Base-by-base conservation (phyloP, 2,329 filamentous ascomycete species). In the Dactylellina sp. region DNA sequence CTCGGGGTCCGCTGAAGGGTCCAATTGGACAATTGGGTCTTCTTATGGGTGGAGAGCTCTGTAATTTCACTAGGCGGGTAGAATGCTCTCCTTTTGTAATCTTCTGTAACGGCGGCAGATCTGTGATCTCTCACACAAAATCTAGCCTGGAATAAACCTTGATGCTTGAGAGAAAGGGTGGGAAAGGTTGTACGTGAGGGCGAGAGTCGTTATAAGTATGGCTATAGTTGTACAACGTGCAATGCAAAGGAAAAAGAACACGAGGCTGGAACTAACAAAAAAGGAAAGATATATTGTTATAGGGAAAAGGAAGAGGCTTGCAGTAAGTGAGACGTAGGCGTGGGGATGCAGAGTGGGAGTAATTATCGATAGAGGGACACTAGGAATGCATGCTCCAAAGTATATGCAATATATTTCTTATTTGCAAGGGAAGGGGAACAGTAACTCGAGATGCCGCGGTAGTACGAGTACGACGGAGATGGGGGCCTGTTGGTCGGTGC, bases 51-150 rank as follows among this genome's bases (percentile, higher is more conserved):
- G 46, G 12, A 16, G 52, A 55, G 52, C 42, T 66, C 62, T 50
- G 53, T 28, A 32, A 16, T 40, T 40, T 7, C 6, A 40, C 28
- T 32, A 32, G 28, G 37, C 37, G 37, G 37, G 37, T 40, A 12
- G 37, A 16, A 16, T 40, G 37, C 11, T n/a, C 52, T 49, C 18
- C 32, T 16, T 68, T 53, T 42, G 55, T 74, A 56, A 57, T 9
- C 28, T 32, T 32, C 9, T 4, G 28, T 32, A 32, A 32, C 28
- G 28, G 28, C 56, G 63, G 49, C 61, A 63, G 70, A 72, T 72
- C 68, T 65, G 68, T 72, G 68, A 74, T 66, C 70, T 74, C 61
- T 74, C 61, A 50, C 61, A 74, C 70, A 66, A 65, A 74, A 66
- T 66, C 61, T 56, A 53, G 46, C 24, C 61, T 66, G 70, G 55